A percentile compares a stretch with the other conserved stretches of the same genome.
Evolutionary conservation across 2,329 filamentous ascomycete species (phyloP).

Genomic region (Fragosphaeria purpurea): DNA sequence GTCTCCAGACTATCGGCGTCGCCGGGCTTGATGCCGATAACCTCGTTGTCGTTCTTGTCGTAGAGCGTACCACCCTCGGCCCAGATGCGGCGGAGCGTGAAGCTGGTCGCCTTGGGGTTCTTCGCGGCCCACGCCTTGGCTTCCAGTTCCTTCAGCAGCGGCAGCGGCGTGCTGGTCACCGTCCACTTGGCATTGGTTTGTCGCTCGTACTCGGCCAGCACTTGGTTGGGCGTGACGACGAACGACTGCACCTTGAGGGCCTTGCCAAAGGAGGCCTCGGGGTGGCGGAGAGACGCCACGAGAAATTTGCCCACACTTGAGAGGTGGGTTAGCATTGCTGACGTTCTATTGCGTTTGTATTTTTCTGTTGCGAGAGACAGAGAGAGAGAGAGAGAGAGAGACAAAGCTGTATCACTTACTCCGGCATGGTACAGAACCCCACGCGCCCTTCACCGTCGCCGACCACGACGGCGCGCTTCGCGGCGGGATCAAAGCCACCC

Average conservation of each 20-base stretch:
- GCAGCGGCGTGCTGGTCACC: slow-evolving; percentile 41
- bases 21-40: slow-evolving; percentile 39
- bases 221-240: slow-evolving; percentile 50
- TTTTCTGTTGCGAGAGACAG: not conserved
- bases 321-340: too few relatives aligned
- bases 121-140: slow-evolving; percentile 45
- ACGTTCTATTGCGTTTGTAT: too few relatives aligned
- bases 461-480: slow-evolving; percentile 49
- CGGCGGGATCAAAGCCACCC: slow-evolving; percentile 50
- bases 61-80: slow-evolving; percentile 63
- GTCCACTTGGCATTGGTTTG: slow-evolving; percentile 52
- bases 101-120: slow-evolving; percentile 39
- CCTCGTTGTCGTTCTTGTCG: slow-evolving; percentile 54
- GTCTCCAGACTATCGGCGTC: slow-evolving; percentile 40
- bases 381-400: not conserved
- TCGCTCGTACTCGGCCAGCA: slow-evolving; percentile 57
- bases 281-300: slow-evolving; percentile 49
- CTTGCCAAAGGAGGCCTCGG: slow-evolving; percentile 40
- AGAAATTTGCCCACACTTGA: slow-evolving; percentile 51
- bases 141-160: slow-evolving; percentile 46
- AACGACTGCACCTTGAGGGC: slow-evolving; percentile 63
- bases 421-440: slow-evolving; percentile 60
- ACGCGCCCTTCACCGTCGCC: slow-evolving; percentile 52
- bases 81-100: slow-evolving; percentile 62
- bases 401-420: slow-evolving; percentile 38